phyloP scores from a whole-genome alignment of 2,329 filamentous ascomycete genomes.

The Xylaria hypoxylon region DNA sequence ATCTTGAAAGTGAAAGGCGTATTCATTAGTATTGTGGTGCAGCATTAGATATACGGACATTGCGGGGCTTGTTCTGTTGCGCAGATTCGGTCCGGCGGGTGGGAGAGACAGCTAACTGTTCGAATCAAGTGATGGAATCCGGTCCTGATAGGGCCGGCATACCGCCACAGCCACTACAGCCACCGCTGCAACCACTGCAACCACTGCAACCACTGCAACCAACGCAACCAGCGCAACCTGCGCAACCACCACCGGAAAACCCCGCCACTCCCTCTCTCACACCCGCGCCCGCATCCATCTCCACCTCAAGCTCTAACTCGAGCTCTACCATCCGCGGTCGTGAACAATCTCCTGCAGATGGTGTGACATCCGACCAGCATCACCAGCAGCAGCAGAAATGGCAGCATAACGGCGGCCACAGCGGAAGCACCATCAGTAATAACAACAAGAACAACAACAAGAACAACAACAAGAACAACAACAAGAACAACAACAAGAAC shows the following conservation, averaged over 20 bases:
- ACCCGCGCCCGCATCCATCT: background rate
- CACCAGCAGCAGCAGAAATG: background rate
- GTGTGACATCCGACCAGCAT: background rate
- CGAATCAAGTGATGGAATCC: conserved; percentile 32
- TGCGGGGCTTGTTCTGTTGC: conserved; percentile 3
- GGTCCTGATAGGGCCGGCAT: conserved; percentile 32
- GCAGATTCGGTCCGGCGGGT: conserved; percentile 15
- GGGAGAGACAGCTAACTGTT: conserved; percentile 10
- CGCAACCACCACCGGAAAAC: background rate
- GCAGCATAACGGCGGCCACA: background rate
- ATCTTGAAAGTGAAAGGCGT: background rate
- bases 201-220: conserved; percentile 22
- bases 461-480: background rate
- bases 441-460: background rate
- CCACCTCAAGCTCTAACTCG: background rate
- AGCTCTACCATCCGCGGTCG: background rate
- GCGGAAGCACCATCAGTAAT: no score
- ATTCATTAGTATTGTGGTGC: background rate
- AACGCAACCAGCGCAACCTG: conserved; percentile 10
- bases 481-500: no score
- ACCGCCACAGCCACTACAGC: conserved; percentile 21
- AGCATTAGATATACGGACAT: background rate
- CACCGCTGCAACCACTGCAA: conserved; percentile 8
- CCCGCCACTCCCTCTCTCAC: background rate
- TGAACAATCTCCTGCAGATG: background rate